phyloP scores from a whole-genome alignment of 192 early-diverging fungal genomes.

The Coemansia sp. region DNA sequence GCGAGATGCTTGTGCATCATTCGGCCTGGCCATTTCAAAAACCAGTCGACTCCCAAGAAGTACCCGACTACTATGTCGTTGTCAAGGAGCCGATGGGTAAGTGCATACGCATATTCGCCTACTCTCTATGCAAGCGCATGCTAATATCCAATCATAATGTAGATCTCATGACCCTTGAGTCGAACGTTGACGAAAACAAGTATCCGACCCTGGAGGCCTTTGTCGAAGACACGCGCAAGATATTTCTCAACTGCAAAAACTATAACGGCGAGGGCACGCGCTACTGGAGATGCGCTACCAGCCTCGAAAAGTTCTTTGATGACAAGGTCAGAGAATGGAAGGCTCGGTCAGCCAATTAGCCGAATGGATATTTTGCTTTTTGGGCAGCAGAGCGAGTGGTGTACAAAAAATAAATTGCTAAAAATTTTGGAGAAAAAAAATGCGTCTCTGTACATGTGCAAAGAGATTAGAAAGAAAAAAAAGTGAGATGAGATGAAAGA shows the following conservation, averaged over 20 bases:
- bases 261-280: slow-evolving; percentile 88
- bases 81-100: slow-evolving; percentile 93
- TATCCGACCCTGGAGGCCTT: slow-evolving; percentile 85
- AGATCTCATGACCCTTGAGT: slow-evolving; percentile 80
- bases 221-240: slow-evolving; percentile 78
- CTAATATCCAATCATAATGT: slow-evolving; percentile 1
- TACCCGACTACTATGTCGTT: slow-evolving; percentile 92
- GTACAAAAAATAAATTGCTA: not conserved
- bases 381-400: not conserved
- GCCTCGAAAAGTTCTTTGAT: slow-evolving; percentile 75
- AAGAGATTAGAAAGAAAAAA: slow-evolving; percentile 23
- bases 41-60: slow-evolving; percentile 83
- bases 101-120: not conserved
- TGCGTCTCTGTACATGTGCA: slow-evolving; percentile 40
- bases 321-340: slow-evolving; percentile 71
- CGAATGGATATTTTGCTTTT: not conserved
- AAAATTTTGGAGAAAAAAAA: not conserved
- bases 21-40: slow-evolving; percentile 92
- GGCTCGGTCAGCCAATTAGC: slow-evolving; percentile 32
- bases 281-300: slow-evolving; percentile 77
- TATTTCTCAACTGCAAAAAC: slow-evolving; percentile 87
- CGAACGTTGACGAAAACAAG: slow-evolving; percentile 80
- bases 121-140: not conserved
- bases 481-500: not conserved
- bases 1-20: slow-evolving; percentile 73